A percentile compares a stretch with the other conserved stretches of the same genome.
phyloP scores from a whole-genome alignment of 2,329 filamentous ascomycete genomes.

The Daldinia eschscholtzii region DNA sequence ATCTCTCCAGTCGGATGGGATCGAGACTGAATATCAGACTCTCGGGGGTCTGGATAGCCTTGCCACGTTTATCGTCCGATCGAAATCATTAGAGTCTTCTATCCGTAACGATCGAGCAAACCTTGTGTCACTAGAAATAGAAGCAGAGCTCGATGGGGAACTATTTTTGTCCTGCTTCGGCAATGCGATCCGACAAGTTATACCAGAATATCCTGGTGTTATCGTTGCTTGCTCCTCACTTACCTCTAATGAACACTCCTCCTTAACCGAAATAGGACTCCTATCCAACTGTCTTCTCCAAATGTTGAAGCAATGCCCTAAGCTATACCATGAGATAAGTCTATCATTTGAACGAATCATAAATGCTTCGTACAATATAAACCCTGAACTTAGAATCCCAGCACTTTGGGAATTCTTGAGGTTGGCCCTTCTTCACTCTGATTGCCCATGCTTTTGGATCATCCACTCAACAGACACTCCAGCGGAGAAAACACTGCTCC shows the following conservation, averaged over 20 bases:
- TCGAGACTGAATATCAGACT: slow-evolving; percentile 11
- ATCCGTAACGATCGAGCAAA: slow-evolving; percentile 13
- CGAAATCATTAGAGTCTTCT: background rate
- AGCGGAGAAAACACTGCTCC: slow-evolving; percentile 4
- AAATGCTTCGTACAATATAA: background rate
- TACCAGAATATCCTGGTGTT: slow-evolving; percentile 17
- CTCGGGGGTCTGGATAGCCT: slow-evolving; percentile 11
- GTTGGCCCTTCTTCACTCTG: slow-evolving; percentile 10
- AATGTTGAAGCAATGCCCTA: slow-evolving; percentile 23
- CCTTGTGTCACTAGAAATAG: slow-evolving; percentile 18
- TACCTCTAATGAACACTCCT: slow-evolving; percentile 18
- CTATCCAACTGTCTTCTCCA: slow-evolving; percentile 27
- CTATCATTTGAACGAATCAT: background rate
- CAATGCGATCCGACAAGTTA: background rate
- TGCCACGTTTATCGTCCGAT: slow-evolving; percentile 13
- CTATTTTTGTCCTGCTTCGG: slow-evolving; percentile 21
- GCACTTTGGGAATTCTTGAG: slow-evolving; percentile 23
- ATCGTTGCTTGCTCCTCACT: slow-evolving; percentile 22
- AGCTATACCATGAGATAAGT: background rate
- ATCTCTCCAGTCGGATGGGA: slow-evolving; percentile 21
- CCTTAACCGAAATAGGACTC: slow-evolving; percentile 25
- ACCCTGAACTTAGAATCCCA: slow-evolving; percentile 1
- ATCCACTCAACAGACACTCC: slow-evolving; percentile 19
- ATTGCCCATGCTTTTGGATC: slow-evolving; percentile 23
- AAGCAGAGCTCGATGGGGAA: slow-evolving; percentile 17